Evolutionary conservation across 257 asterid genomes (phyloP), one percentile per base, ranked within the genome.

Genomic region (Linaria vulgaris): DNA sequence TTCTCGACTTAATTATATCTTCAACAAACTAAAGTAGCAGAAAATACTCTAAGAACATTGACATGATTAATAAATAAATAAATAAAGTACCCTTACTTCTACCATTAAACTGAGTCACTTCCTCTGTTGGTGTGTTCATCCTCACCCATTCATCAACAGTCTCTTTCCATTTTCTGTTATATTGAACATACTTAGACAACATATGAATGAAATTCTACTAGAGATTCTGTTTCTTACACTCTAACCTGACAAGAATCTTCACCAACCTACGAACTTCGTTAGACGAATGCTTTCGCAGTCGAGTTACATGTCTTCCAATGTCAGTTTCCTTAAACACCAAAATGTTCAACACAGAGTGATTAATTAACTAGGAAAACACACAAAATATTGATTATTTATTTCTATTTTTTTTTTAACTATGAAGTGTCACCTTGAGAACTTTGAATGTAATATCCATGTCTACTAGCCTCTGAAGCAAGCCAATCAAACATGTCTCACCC

Each of bases 111-210:
- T 61, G 61, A 34, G 55, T 39, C 48, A 64, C 31, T 61, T 71
- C 81, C 16, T 8, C 0, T 17, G 20, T 20, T 27, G 76, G 67
- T 14, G 77, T 60, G 69, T 62, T 76, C 63, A 71, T 10, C 46
- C 72, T 79, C 72, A 82, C 88, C 88, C 85, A 82, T 69, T 82
- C 83, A 72, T 82, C 88, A 1, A 82, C 88, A 9, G 59, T 79
- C 12, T 79, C 83, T 64, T 74, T 82, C 88, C 88, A 79, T 58
- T 73, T 82, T 69, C 88, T 82, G 76, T 6, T 41, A 64, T 14
- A 41, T 21, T 4, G 50, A 48, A 64, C 57, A 62, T 19, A 12
- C 41, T 51, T 13, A 34, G 68, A 47, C 17, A 65, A 34, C 3
- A 0, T 20, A 2, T 21, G 3, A 24, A 46, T 59, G 48, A 10